Conservation (phyloP, 2,329 filamentous ascomycete genomes). For the Anthostomella pinea region DNA sequence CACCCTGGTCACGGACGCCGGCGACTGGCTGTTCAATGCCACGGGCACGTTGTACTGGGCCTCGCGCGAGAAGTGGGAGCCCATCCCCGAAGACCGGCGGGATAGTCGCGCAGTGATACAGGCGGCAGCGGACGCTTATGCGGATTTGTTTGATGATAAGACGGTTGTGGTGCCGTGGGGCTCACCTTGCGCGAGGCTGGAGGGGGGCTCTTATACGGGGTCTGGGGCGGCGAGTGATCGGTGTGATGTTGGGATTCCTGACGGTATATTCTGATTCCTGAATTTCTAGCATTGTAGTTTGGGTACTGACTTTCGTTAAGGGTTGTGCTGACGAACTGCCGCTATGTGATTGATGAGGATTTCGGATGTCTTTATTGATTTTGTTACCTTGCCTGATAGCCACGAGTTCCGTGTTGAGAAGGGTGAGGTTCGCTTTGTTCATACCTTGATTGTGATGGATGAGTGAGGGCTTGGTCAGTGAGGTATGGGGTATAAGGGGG, state of each 20-base stretch:
- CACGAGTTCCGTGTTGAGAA: constrained; percentile 35
- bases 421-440: constrained; percentile 32
- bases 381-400: constrained; percentile 32
- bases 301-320: constrained; percentile 15
- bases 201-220: constrained; percentile 36
- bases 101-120: constrained; percentile 34
- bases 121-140: constrained; percentile 37
- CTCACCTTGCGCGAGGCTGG: constrained; percentile 35
- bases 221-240: constrained; percentile 26
- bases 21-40: constrained; percentile 40
- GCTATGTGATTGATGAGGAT: constrained; percentile 31
- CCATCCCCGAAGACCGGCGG: constrained; percentile 31
- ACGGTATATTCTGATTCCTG: constrained; percentile 18
- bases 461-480: too few relatives aligned
- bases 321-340: constrained; percentile 25
- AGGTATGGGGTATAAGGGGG: too few relatives aligned
- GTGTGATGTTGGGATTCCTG: constrained; percentile 37
- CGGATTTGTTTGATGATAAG: constrained; percentile 37
- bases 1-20: constrained; percentile 33
- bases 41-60: constrained; percentile 35
- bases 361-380: constrained; percentile 31
- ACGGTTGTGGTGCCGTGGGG: constrained; percentile 38
- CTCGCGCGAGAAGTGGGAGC: constrained; percentile 33
- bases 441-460: constrained; percentile 34
- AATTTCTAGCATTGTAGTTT: too few relatives aligned